These are phyloP conservation scores for Tolypocladium endophyticum DNA, from an alignment of 2,329 filamentous ascomycete genomes.

Conservation along the genomic window DNA sequence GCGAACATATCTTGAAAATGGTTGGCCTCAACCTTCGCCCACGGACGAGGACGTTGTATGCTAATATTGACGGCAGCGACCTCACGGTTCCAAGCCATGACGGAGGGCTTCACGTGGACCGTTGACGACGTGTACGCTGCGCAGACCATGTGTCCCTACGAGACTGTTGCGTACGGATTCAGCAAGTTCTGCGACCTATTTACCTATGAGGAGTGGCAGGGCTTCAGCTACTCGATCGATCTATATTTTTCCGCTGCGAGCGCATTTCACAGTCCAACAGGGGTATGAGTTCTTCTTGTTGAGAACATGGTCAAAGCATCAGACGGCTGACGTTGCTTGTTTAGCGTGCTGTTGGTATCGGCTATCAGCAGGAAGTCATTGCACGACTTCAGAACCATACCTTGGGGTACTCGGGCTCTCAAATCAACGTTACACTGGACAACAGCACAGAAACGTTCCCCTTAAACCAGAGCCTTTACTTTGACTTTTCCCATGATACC, in stretches of 20 bases:
- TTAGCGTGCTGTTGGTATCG: slow-evolving; percentile 59
- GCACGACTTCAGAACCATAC: slow-evolving; percentile 60
- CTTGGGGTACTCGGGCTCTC: slow-evolving; percentile 44
- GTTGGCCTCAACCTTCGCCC: slow-evolving; percentile 13
- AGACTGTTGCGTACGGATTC: slow-evolving; percentile 67
- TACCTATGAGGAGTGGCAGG: slow-evolving; percentile 63
- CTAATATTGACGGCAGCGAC: slow-evolving; percentile 34
- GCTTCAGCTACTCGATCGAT: slow-evolving; percentile 62
- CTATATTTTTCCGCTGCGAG: slow-evolving; percentile 51
- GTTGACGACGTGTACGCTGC: slow-evolving; percentile 53
- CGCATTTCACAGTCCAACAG: slow-evolving; percentile 54
- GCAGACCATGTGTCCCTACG: slow-evolving; percentile 66
- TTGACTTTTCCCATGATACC: slow-evolving; percentile 72
- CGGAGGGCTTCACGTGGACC: slow-evolving; percentile 53
- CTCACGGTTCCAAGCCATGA: slow-evolving; percentile 43
- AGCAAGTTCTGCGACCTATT: slow-evolving; percentile 66
- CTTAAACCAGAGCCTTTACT: slow-evolving; percentile 60
- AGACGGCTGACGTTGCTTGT: background rate
- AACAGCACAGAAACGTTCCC: slow-evolving; percentile 60
- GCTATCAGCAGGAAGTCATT: slow-evolving; percentile 62
- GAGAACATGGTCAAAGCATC: background rate
- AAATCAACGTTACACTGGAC: slow-evolving; percentile 62
- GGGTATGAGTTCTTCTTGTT: slow-evolving; percentile 25
- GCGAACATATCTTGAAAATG: slow-evolving; percentile 52
- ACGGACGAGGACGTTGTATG: too few relatives aligned